Evolutionary conservation across 2,329 filamentous ascomycete genomes (phyloP).

Genomic region (Neoarthrinium moseri): DNA sequence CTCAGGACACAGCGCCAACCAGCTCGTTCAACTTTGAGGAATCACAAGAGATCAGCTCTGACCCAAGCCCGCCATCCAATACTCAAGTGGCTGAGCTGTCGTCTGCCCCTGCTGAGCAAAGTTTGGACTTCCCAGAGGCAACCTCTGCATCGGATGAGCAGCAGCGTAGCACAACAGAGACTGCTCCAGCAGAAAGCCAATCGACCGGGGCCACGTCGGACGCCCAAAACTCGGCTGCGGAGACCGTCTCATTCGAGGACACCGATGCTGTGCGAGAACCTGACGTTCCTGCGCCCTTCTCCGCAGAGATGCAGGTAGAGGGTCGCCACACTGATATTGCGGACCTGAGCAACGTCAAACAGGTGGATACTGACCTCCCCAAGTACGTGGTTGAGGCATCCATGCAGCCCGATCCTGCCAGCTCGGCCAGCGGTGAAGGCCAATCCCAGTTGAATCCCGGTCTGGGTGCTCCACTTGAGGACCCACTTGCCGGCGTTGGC

Average conservation of each 20-base stretch:
- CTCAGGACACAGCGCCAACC: neutral
- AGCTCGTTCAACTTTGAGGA: no score
- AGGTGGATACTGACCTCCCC: slow-evolving; percentile 10
- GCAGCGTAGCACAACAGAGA: slow-evolving; percentile 1
- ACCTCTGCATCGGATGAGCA: neutral
- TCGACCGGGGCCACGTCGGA: slow-evolving; percentile 9
- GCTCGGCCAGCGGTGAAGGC: slow-evolving; percentile 22
- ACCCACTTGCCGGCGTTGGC: slow-evolving; percentile 14
- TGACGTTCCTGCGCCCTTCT: neutral
- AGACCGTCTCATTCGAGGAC: neutral
- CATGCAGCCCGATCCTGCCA: slow-evolving; percentile 16
- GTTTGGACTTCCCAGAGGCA: no score
- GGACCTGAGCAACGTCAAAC: slow-evolving; percentile 14
- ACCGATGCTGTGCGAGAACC: neutral
- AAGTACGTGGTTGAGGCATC: slow-evolving; percentile 17
- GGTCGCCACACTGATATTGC: slow-evolving; percentile 9
- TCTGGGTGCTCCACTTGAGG: slow-evolving; percentile 13
- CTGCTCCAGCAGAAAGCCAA: slow-evolving; percentile 10
- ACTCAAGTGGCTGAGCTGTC: neutral
- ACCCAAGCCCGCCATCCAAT: neutral
- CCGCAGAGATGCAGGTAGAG: slow-evolving; percentile 2
- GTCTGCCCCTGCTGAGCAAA: neutral
- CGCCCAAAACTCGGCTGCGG: neutral
- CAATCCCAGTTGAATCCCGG: slow-evolving; percentile 17
- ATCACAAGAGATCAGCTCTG: no score